These are phyloP conservation scores for Leccinum pachyderme DNA, from an alignment of 1,284 basidiomycete genomes.

Conservation along the genomic window DNA sequence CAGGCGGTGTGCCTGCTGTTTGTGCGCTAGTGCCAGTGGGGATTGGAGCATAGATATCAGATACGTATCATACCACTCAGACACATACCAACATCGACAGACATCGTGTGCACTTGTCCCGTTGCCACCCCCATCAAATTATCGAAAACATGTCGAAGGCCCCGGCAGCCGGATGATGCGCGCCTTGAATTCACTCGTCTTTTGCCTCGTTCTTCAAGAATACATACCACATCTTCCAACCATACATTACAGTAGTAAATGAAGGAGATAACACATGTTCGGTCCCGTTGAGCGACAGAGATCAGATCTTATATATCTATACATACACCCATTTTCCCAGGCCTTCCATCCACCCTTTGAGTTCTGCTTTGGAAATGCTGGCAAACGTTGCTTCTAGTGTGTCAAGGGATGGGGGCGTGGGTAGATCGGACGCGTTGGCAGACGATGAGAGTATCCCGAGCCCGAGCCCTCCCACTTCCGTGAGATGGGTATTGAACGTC, in stretches of 20 bases:
- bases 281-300: background rate
- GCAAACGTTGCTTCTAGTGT: constrained; percentile 51
- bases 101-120: no score
- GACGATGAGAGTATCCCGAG: constrained; percentile 65
- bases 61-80: no score
- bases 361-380: constrained; percentile 41
- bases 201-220: background rate
- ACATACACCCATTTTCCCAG: constrained; percentile 68
- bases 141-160: no score
- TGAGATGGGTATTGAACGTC: constrained; percentile 86
- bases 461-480: constrained; percentile 90
- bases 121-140: no score
- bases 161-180: no score
- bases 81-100: no score
- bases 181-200: no score
- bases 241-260: background rate
- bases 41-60: no score
- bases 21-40: no score
- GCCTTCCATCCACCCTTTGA: constrained; percentile 56
- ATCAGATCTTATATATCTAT: constrained; percentile 23
- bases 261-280: background rate
- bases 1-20: no score
- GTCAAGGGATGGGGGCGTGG: constrained; percentile 15
- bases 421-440: constrained; percentile 2
- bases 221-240: background rate